Percentiles rank a stretch among this genome's conserved stretches.
Evolutionary conservation across 176 grass and related monocot genomes (phyloP).

Genomic region (Echinochloa phyllopogon): DNA sequence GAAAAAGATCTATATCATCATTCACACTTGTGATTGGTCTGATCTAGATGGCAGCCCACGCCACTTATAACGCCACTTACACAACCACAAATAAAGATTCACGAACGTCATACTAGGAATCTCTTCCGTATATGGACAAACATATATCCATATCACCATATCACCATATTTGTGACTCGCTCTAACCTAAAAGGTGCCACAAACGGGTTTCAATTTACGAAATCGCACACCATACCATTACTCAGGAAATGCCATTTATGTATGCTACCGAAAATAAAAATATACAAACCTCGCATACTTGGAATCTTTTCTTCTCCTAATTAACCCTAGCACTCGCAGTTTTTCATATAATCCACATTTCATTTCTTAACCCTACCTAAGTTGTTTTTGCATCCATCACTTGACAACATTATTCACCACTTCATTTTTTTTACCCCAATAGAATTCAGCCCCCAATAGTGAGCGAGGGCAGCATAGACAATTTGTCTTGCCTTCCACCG

Average conservation of each 20-base stretch:
- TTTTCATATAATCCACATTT: no score
- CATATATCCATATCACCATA: no score
- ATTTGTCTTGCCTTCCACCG: background rate
- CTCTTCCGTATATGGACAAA: no score
- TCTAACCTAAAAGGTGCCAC: background rate
- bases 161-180: no score
- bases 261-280: background rate
- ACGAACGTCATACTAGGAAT: background rate
- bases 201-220: background rate
- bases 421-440: no score
- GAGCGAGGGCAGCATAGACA: background rate
- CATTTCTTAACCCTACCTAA: no score
- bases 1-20: no score
- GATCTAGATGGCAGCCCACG: background rate
- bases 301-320: no score
- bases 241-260: background rate
- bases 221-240: background rate
- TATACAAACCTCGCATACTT: background rate
- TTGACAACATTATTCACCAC: no score
- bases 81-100: background rate
- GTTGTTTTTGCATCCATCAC: no score
- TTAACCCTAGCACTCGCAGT: no score
- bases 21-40: background rate
- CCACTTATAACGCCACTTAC: background rate
- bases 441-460: no score